Percentiles rank a stretch among this genome's conserved stretches.
Evolutionary conservation across 768 basidiomycete species (phyloP).

Genomic region (Suillus decipiens): DNA sequence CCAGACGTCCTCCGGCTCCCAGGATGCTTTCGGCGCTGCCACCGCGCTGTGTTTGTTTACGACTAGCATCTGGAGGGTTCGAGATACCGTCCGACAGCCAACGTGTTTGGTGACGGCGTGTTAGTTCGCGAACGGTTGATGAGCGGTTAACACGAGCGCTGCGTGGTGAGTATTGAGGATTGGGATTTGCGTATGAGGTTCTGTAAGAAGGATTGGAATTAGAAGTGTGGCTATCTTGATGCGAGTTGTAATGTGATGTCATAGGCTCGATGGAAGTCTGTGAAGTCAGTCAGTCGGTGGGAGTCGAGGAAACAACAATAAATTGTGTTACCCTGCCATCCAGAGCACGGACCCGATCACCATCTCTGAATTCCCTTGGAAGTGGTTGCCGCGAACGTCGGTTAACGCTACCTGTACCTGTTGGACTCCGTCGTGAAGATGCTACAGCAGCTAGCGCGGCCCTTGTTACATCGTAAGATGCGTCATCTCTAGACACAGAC

Average conservation of each 20-base stretch:
- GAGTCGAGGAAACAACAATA: slow-evolving; percentile 7
- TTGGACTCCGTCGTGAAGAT: slow-evolving; percentile 54
- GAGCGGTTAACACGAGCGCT: slow-evolving; percentile 36
- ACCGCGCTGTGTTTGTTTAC: slow-evolving; percentile 56
- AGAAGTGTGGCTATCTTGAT: slow-evolving; percentile 24
- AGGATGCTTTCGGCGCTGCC: slow-evolving; percentile 75
- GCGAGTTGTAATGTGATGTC: slow-evolving; percentile 37
- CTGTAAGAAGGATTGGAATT: slow-evolving; percentile 26
- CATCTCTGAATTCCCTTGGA: slow-evolving; percentile 48
- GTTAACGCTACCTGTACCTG: slow-evolving; percentile 24
- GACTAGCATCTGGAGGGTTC: slow-evolving; percentile 37
- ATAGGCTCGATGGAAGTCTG: slow-evolving; percentile 40
- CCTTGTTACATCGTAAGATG: slow-evolving; percentile 44
- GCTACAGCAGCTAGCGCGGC: slow-evolving; percentile 65
- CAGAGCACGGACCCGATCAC: slow-evolving; percentile 31
- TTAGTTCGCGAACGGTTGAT: slow-evolving; percentile 51
- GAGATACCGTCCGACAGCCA: slow-evolving; percentile 55
- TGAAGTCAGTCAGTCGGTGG: neutral
- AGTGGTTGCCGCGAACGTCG: slow-evolving; percentile 51
- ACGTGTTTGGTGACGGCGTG: slow-evolving; percentile 50
- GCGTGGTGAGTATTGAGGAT: slow-evolving; percentile 31
- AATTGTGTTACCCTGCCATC: slow-evolving; percentile 43
- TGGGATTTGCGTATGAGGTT: slow-evolving; percentile 25
- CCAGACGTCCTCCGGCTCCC: slow-evolving; percentile 49
- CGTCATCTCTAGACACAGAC: slow-evolving; percentile 28